Evolutionary conservation across 2,329 filamentous ascomycete genomes (phyloP).

Genomic region (Stenocarpella maydis): DNA sequence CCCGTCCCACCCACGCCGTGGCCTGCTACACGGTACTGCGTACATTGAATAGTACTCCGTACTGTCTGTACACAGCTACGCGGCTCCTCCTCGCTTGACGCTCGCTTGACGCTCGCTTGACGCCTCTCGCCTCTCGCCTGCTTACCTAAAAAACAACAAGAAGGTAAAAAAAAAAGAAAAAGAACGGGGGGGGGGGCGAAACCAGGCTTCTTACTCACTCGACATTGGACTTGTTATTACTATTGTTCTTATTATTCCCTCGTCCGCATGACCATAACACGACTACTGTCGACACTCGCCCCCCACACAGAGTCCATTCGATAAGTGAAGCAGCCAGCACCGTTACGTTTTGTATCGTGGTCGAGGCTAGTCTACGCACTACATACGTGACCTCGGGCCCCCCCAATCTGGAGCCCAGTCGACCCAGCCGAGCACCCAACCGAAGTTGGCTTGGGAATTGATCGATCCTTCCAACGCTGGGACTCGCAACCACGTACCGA

Average conservation of each 20-base stretch:
- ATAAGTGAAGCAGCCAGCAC: background rate
- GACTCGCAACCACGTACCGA: background rate
- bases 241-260: background rate
- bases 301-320: background rate
- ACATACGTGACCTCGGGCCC: background rate
- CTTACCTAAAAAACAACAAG: no score
- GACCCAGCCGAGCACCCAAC: conserved; percentile 15
- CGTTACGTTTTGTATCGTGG: background rate
- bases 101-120: background rate
- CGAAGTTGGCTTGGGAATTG: conserved; percentile 21
- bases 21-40: background rate
- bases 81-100: conserved; percentile 1
- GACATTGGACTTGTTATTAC: background rate
- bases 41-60: no score
- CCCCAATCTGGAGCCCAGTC: background rate
- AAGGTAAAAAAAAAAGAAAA: no score
- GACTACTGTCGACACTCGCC: background rate
- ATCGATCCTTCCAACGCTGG: conserved; percentile 13
- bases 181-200: no score
- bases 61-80: background rate
- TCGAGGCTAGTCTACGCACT: background rate
- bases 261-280: background rate
- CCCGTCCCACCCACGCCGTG: conserved; percentile 18
- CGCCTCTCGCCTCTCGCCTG: no score
- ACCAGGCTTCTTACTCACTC: background rate